Evolutionary conservation across 345 rosid genomes (phyloP).

Genomic region (Tarenaya hassleriana): DNA sequence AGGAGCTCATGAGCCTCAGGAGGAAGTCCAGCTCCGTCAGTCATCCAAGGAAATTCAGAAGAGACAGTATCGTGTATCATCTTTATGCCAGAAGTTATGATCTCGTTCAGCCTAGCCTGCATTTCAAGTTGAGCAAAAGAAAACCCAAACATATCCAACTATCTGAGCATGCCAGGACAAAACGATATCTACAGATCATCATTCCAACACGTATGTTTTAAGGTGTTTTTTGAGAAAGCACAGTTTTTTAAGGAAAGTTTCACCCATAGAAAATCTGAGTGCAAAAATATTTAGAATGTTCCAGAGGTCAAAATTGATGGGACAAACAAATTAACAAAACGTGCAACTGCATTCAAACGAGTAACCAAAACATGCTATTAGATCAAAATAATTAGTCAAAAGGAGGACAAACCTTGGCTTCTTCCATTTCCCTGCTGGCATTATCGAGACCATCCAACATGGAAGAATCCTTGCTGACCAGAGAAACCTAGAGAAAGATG

Average conservation of each 20-base stretch:
- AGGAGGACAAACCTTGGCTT: slow-evolving; percentile 70
- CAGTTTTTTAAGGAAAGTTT: neutral
- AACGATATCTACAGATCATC: neutral
- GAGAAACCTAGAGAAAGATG: slow-evolving; percentile 67
- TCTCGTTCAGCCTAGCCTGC: slow-evolving; percentile 88
- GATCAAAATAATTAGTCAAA: slow-evolving; percentile 13
- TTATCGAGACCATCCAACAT: slow-evolving; percentile 99
- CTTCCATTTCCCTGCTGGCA: slow-evolving; percentile 90
- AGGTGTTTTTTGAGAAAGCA: slow-evolving; percentile 5
- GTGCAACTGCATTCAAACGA: slow-evolving; percentile 1
- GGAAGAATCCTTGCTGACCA: slow-evolving; percentile 99
- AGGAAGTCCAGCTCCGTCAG: slow-evolving; percentile 94
- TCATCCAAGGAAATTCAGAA: slow-evolving; percentile 86
- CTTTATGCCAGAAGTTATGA: slow-evolving; percentile 59
- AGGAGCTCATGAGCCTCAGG: slow-evolving; percentile 70
- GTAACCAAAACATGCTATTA: slow-evolving; percentile 10
- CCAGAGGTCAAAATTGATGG: neutral
- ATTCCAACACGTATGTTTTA: slow-evolving; percentile 2
- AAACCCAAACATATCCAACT: slow-evolving; percentile 6
- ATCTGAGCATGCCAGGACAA: slow-evolving; percentile 12
- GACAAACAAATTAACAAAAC: too few relatives aligned
- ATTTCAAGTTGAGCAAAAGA: slow-evolving; percentile 16
- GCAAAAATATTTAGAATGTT: slow-evolving; percentile 13
- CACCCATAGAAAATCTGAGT: too few relatives aligned
- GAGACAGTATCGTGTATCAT: slow-evolving; percentile 37